Conservation (phyloP, 192 early-diverging fungal species). For the Podila epigama region DNA sequence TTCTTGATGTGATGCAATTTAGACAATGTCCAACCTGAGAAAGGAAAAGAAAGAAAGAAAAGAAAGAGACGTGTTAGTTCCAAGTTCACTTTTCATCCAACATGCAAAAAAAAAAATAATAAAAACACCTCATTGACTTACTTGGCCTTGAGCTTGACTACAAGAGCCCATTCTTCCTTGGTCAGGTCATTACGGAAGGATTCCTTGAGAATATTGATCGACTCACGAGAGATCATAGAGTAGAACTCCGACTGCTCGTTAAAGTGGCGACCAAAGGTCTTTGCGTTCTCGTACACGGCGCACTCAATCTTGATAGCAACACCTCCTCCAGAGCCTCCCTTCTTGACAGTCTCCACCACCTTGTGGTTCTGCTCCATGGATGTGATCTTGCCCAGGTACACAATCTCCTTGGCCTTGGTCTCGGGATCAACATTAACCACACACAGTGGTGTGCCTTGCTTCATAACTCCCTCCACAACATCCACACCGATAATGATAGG, state of each 20-base stretch:
- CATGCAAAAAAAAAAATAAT: not conserved
- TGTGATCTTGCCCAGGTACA: constrained; percentile 86
- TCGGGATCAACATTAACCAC: constrained; percentile 78
- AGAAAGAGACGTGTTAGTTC: too few species aligned
- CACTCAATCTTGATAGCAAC: constrained; percentile 94
- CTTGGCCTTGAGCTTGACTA: constrained; percentile 78
- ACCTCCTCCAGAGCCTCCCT: constrained; percentile 81
- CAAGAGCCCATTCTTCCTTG: constrained; percentile 87
- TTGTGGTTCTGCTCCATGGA: constrained; percentile 96
- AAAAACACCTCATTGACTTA: constrained; percentile 15
- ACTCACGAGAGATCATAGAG: constrained; percentile 82
- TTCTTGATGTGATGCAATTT: constrained; percentile 7
- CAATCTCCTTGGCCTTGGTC: constrained; percentile 73
- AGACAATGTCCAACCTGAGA: constrained; percentile 34
- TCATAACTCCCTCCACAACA: constrained; percentile 90
- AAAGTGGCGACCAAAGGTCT: constrained; percentile 94
- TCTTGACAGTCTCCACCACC: constrained; percentile 79
- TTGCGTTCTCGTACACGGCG: constrained; percentile 82
- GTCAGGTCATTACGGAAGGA: constrained; percentile 91
- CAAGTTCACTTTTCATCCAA: too few species aligned
- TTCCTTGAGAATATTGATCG: constrained; percentile 95
- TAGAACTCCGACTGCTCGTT: constrained; percentile 82
- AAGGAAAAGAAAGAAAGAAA: not conserved
- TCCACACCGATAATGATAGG: constrained; percentile 97
- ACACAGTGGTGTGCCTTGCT: constrained; percentile 91